Conservation (phyloP, 495 filamentous ascomycete genomes). For the Neurospora terricola region DNA sequence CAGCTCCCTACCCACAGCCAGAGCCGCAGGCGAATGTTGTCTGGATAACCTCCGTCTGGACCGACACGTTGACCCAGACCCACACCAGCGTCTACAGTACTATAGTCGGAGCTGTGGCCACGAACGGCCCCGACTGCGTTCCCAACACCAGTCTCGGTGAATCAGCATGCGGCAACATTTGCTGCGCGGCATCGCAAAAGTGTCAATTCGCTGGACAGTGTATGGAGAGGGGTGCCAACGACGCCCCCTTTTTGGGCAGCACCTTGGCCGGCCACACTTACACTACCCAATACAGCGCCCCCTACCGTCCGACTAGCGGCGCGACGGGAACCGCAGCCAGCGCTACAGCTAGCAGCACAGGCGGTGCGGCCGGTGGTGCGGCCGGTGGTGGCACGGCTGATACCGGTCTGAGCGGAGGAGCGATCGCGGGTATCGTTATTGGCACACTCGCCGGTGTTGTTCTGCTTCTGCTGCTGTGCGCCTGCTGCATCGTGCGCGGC, state of each 20-base stretch:
- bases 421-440: conserved; percentile 92
- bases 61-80: conserved; percentile 60
- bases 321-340: conserved; percentile 26
- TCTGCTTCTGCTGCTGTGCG: conserved; percentile 62
- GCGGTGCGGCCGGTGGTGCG: conserved; percentile 30
- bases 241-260: conserved; percentile 21
- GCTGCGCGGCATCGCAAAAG: conserved; percentile 63
- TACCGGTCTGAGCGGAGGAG: conserved; percentile 63
- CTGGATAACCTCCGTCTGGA: conserved; percentile 50
- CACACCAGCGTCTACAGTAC: conserved; percentile 56
- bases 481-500: conserved; percentile 61
- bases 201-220: conserved; percentile 48
- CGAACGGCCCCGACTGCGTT: conserved; percentile 44
- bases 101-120: conserved; percentile 27
- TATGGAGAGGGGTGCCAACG: conserved; percentile 7
- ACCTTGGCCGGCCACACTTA: conserved; percentile 21
- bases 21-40: conserved; percentile 27
- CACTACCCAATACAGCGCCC: conserved; percentile 45
- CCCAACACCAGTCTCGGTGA: conserved; percentile 43
- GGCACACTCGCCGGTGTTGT: conserved; percentile 69
- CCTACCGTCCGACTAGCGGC: conserved; percentile 62
- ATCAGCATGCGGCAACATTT: conserved; percentile 59
- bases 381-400: conserved; percentile 25
- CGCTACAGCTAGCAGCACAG: conserved; percentile 32
- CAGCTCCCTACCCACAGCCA: conserved; percentile 31